Base-by-base conservation (phyloP, 2,329 filamentous ascomycete genomes). In the Colletotrichum shisoi region DNA sequence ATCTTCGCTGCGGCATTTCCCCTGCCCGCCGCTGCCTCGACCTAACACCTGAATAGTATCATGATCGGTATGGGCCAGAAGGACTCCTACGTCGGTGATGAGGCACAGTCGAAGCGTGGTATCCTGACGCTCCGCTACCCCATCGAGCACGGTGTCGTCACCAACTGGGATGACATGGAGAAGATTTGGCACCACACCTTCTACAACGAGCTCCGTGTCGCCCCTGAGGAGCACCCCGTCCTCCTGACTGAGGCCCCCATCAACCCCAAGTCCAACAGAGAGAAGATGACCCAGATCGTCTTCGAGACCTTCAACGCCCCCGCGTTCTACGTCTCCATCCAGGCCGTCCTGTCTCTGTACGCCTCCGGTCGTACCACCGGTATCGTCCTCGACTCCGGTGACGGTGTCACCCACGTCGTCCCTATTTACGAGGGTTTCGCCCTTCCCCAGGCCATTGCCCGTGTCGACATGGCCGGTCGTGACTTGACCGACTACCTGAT, bases 41-140 rank as follows among this genome's bases (percentile, higher is more conserved):
- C 58, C 77, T 79, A 74, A 79, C 74, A 58, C 48, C 57, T 75
- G 75, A 71, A 34, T 78, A 97, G 94, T 89, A 98, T 99, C 88
- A 99, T 99, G 95, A 98, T 99, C 83, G 95, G 95, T 89, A 99
- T 99, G 95, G 95, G 95, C 78, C 95, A 98, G 87, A 99, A 99
- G 88, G 95, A 99, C 89, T 98, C 95, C 72, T 99, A 99, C 81
- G 95, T 99, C 77, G 95, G 95, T 89, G 95, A 99, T 86, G 95
- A 99, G 89, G 95, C 95, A 85, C 95, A 99, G 88, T 99, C 95
- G 82, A 99, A 99, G 94, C 94, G 95, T 95, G 95, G 95, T 97
- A 98, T 99, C 86, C 90, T 99, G 77, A 98, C 94, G 72, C 89
- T 99, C 81, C 91, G 95, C 87, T 99, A 99, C 86, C 95, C 95